Evolutionary conservation across 257 asterid species (phyloP).

Genomic region (Rauvolfia tetraphylla): DNA sequence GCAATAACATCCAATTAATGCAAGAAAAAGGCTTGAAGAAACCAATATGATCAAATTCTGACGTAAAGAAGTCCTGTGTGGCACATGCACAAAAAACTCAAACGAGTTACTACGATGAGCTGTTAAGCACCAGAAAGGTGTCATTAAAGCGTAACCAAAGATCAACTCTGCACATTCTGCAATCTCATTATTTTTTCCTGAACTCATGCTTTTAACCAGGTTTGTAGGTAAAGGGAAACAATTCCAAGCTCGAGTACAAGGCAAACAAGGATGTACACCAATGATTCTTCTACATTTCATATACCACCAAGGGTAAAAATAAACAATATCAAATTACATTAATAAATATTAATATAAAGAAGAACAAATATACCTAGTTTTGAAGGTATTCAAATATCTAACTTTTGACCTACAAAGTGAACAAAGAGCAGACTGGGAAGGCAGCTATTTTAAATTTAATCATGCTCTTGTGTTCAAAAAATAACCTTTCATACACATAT

Average conservation of each 20-base stretch:
- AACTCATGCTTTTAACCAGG: not conserved
- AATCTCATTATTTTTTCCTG: not conserved
- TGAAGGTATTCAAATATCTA: too few relatives aligned
- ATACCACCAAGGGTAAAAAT: too few relatives aligned
- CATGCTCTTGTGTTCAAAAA: too few relatives aligned
- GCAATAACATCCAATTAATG: constrained; percentile 17
- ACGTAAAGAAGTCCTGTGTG: not conserved
- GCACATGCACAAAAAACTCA: not conserved
- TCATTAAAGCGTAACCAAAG: not conserved
- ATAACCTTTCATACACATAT: too few relatives aligned
- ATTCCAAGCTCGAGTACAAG: not conserved
- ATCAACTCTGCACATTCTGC: not conserved
- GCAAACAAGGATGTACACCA: not conserved
- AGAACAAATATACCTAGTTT: too few relatives aligned
- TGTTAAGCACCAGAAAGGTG: not conserved
- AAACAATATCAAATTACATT: too few relatives aligned
- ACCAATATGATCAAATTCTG: not conserved
- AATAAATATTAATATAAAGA: too few relatives aligned
- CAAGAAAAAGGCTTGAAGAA: not conserved
- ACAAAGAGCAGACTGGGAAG: too few relatives aligned
- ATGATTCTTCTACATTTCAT: not conserved
- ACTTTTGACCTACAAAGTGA: too few relatives aligned
- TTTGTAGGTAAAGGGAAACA: not conserved
- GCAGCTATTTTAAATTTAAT: too few relatives aligned
- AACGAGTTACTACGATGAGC: not conserved